Base-by-base conservation (phyloP, 2,329 filamentous ascomycete species). In the Capronia americana region DNA sequence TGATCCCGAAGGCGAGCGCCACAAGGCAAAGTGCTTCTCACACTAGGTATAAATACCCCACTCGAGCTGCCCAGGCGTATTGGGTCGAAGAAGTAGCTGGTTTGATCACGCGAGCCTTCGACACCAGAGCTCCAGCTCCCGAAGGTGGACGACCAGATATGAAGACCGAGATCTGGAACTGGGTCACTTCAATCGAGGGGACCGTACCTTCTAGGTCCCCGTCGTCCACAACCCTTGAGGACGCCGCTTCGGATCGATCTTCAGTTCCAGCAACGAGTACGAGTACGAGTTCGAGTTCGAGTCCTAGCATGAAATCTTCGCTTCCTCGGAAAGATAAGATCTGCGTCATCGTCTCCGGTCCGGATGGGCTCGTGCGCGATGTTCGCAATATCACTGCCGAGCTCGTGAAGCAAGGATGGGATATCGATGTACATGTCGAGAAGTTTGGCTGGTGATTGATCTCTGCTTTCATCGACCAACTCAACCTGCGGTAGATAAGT, bases 371-470 rank as follows among this genome's bases (percentile, higher is more conserved):
- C 75, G 88, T 89, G 57, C 77, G 87, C 34, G 79, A 79, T 61
- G 85, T 87, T n/a, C 80, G 87, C 70, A 90, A 90, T 74, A 77
- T 79, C 2, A 87, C 84, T 73, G 83, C 86, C 1, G 72, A 73
- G 5, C 76, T 86, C 65, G 78, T 86, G 10, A 26, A 24, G 11
- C 75, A 77, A 60, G 69, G 78, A 7, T 75, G 74, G 56, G 74
- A 84, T 72, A 77, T 90, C 3, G 75, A 81, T 61, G 79, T 90
- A 57, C 78, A 81, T 30, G 84, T 89, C 28, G 88, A 90, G 84
- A 90, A 90, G 73, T 90, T 89, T 80, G 87, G 87, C 1, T 90
- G 88, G 88, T 90, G 72, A 64, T 26, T 2, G 4, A 4, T 26
- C 24, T 28, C 24, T 24, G 14, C 23, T 28, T 51, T 26, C 20